Conservation (phyloP, 495 filamentous ascomycete genomes). For the Astrothelium macrocarpum region DNA sequence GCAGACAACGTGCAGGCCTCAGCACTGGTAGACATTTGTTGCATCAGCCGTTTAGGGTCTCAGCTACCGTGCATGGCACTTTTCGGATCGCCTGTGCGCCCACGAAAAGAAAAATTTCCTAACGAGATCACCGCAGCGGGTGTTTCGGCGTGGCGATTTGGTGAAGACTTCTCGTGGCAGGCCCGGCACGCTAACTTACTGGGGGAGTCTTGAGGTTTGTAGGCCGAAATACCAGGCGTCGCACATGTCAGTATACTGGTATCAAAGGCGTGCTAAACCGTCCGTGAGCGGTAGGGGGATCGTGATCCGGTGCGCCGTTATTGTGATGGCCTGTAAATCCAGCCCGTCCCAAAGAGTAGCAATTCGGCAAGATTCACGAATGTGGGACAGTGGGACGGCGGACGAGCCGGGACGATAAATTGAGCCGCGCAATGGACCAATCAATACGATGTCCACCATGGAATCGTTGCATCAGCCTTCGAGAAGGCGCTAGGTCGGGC, state of each 20-base stretch:
- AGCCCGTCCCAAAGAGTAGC: neutral
- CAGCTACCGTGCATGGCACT: neutral
- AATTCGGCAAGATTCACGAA: neutral
- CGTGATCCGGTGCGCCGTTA: constrained; percentile 3
- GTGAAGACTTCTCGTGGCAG: neutral
- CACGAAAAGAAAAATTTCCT: constrained; percentile 7
- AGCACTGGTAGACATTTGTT: neutral
- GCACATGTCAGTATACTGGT: neutral
- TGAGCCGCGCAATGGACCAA: constrained; percentile 2
- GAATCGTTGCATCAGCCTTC: constrained; percentile 6
- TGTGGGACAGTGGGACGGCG: neutral
- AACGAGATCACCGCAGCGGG: neutral
- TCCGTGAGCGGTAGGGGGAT: neutral
- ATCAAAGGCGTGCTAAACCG: neutral
- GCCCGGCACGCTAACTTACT: neutral
- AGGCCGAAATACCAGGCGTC: neutral
- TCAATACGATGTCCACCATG: neutral
- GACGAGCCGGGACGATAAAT: constrained; percentile 6
- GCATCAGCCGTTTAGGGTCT: constrained; percentile 1
- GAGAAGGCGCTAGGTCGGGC: neutral
- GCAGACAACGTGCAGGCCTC: constrained; percentile 1
- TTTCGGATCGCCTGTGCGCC: neutral
- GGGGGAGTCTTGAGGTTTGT: neutral
- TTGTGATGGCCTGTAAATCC: constrained; percentile 1
- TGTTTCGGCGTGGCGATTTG: neutral